A percentile compares a stretch with the other conserved stretches of the same genome.
Conservation (phyloP, 1,284 basidiomycete species). For the Ceratobasidium sp. region DNA sequence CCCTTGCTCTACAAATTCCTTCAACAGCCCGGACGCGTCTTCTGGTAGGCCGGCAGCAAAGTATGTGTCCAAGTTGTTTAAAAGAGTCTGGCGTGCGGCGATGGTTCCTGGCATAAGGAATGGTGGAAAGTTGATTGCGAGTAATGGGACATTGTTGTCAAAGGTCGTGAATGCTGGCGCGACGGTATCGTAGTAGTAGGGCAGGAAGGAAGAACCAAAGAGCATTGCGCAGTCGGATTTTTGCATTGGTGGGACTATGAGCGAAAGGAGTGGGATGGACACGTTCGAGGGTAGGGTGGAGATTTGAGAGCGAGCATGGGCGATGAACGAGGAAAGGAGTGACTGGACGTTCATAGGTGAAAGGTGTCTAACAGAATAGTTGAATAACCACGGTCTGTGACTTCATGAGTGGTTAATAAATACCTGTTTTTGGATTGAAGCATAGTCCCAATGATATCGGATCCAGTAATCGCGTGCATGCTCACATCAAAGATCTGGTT, state of each 20-base stretch:
- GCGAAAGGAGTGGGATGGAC: conserved; percentile 1
- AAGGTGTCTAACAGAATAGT: neutral
- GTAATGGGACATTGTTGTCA: conserved; percentile 53
- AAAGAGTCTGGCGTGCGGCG: conserved; percentile 49
- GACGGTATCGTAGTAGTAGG: conserved; percentile 20
- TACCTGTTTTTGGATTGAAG: conserved; percentile 14
- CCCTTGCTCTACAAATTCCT: conserved; percentile 50
- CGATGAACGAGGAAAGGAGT: conserved; percentile 23
- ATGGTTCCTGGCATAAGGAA: conserved; percentile 41
- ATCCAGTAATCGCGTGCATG: neutral
- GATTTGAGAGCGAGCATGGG: conserved; percentile 19
- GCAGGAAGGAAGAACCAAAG: conserved; percentile 51
- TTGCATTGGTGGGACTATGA: conserved; percentile 22
- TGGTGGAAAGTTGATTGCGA: conserved; percentile 52
- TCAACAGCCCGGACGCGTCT: conserved; percentile 24
- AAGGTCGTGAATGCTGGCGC: conserved; percentile 52
- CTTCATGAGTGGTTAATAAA: neutral
- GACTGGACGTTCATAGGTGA: neutral
- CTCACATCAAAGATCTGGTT: conserved; percentile 11
- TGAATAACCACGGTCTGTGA: neutral
- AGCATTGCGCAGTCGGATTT: conserved; percentile 44
- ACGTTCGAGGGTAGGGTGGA: neutral
- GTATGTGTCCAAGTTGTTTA: conserved; percentile 51
- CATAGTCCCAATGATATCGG: neutral
- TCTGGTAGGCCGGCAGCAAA: conserved; percentile 49